Base-by-base conservation (phyloP, 441 rosid species). In the Biscutella laevigata region DNA sequence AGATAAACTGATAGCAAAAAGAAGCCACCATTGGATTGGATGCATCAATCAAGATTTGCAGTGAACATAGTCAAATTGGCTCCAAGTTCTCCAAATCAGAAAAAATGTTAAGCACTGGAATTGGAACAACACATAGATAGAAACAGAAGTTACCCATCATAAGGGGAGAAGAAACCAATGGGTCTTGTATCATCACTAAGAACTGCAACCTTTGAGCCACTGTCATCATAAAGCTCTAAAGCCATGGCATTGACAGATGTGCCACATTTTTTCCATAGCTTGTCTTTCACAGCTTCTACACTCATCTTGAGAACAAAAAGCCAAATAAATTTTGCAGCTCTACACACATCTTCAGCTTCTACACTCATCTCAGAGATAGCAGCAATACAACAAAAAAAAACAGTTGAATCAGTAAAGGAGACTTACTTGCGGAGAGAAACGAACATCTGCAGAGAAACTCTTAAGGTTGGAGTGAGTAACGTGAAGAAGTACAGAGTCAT, bases 221-320 rank as follows among this genome's bases (percentile, higher is more conserved):
- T 17, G n/a, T 86, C 94, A 53, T 88, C 99, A 35, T 79, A 86
- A 2, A 92, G 88, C 75, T 88, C 85, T 29, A 88, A 53, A 17
- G 68, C 38, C 95, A 92, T 92, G 4, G 86, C 78, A 52, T 65
- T 68, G 44, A 86, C 83, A 2, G 92, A 79, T 11, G 95, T 84
- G 8, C 95, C 95, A 17, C 92, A 92, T 79, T 92, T 86, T 17
- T 61, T 84, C 99, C 95, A 83, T 14, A 92, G 73, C 81, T 92
- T 92, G 2, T 88, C 99, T 62, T 92, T 88, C 50, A 86, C 86
- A 26, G 86, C 78, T 72, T 86, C 95, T 60, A 92, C 88, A 22
- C 71, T 81, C 71, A 71, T 55, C 82, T 73, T 59, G 53, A 30
- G 7, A 4, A 6, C 44, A 28, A 54, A 40, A 38, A n/a, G 1